These are phyloP conservation scores for Cystofilobasidium bisporidii DNA, from an alignment of 768 basidiomycete species.

Conservation along the genomic window DNA sequence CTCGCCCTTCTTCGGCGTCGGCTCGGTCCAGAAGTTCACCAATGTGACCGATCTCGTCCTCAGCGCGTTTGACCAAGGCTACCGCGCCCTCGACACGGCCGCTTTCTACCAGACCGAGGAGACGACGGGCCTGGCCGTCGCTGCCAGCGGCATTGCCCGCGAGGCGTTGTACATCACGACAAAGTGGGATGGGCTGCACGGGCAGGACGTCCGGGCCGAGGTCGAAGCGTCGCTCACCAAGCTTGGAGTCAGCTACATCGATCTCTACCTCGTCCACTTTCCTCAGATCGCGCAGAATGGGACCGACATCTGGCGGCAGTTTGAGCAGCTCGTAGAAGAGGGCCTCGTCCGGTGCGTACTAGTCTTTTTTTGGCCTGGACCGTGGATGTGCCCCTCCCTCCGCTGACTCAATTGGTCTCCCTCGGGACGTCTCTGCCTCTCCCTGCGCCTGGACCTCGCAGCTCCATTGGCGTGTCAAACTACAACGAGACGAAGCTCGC, in stretches of 20 bases:
- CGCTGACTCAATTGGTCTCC: no score
- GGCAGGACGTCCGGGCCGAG: constrained; percentile 46
- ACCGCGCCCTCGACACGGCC: not conserved
- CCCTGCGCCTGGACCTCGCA: not conserved
- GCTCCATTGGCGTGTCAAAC: constrained; percentile 16
- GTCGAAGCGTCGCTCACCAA: constrained; percentile 51
- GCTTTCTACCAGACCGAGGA: constrained; percentile 37
- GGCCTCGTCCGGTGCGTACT: constrained; percentile 20
- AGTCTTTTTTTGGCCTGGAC: no score
- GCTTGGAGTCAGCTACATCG: constrained; percentile 42
- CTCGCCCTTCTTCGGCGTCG: constrained; percentile 23
- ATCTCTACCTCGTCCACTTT: constrained; percentile 56
- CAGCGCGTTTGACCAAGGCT: not conserved
- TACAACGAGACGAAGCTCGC: constrained; percentile 9
- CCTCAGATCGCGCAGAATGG: constrained; percentile 15
- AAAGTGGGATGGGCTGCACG: constrained; percentile 41
- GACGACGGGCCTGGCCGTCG: constrained; percentile 25
- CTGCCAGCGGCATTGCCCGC: constrained; percentile 30
- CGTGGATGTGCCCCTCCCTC: no score
- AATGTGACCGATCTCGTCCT: constrained; percentile 20
- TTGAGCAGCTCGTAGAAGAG: constrained; percentile 18
- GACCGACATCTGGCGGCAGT: constrained; percentile 13
- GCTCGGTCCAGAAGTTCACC: constrained; percentile 18
- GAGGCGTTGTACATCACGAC: constrained; percentile 50
- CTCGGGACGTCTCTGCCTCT: not conserved